phyloP scores from a whole-genome alignment of 768 basidiomycete genomes.

The Termitomyces sp. region DNA sequence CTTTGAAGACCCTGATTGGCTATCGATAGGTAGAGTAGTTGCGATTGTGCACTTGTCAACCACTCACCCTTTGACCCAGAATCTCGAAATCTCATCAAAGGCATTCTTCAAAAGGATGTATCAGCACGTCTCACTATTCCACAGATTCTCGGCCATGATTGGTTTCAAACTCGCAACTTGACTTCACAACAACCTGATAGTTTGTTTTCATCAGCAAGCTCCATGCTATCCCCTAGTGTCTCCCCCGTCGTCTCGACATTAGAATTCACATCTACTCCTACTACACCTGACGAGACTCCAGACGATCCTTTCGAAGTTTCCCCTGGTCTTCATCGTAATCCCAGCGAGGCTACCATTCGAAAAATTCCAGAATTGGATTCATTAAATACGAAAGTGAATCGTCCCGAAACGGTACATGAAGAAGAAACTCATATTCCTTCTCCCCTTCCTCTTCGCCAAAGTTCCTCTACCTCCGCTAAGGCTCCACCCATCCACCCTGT shows the following conservation, averaged over 20 bases:
- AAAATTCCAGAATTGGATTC: constrained; percentile 35
- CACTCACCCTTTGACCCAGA: constrained; percentile 38
- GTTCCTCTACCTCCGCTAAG: constrained; percentile 25
- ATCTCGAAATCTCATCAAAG: constrained; percentile 75
- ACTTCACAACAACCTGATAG: constrained; percentile 21
- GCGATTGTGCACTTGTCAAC: background rate
- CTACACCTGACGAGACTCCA: constrained; percentile 48
- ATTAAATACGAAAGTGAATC: constrained; percentile 26
- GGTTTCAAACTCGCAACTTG: constrained; percentile 57
- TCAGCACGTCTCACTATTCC: constrained; percentile 72
- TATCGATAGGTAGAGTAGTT: constrained; percentile 65
- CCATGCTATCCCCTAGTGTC: constrained; percentile 49
- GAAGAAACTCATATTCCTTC: constrained; percentile 32
- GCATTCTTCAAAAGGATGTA: constrained; percentile 74
- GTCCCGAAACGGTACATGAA: constrained; percentile 47
- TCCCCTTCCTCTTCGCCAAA: constrained; percentile 22
- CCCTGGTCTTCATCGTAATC: constrained; percentile 39
- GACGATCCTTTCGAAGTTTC: constrained; percentile 37
- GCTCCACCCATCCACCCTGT: constrained; percentile 58
- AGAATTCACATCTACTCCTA: constrained; percentile 44
- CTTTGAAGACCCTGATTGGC: constrained; percentile 91
- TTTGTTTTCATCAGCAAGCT: constrained; percentile 46
- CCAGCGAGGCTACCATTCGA: constrained; percentile 57
- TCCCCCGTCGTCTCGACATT: constrained; percentile 35
- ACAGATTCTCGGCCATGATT: constrained; percentile 79